Evolutionary conservation across 1,139 yeast genomes (phyloP).

Genomic region (Blastobotrys persicus): DNA sequence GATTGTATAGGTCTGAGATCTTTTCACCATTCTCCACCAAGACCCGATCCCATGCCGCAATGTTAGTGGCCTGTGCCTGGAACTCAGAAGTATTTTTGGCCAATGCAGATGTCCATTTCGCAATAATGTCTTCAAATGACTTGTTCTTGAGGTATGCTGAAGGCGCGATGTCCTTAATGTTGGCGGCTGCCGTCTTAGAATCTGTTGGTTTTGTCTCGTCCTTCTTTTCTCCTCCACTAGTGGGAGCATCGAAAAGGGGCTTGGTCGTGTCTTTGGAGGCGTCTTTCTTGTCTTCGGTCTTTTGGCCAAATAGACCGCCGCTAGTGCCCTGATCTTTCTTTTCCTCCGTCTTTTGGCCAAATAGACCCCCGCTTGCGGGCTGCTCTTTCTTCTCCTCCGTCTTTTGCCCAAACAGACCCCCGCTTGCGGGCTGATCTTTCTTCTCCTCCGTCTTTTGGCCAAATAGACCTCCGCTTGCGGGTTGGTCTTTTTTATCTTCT

Average conservation of each 20-base stretch:
- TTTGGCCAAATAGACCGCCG: constrained; percentile 17
- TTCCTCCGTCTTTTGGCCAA: constrained; percentile 22
- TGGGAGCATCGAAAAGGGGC: constrained; percentile 20
- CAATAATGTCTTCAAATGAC: constrained; percentile 86
- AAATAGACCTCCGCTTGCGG: constrained; percentile 13
- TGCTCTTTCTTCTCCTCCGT: constrained; percentile 14
- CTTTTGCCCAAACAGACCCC: constrained; percentile 12
- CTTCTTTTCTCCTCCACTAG: too few relatives aligned
- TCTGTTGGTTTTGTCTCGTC: constrained; percentile 16
- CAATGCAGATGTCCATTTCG: constrained; percentile 89
- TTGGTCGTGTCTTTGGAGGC: too few relatives aligned
- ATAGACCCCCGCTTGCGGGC: constrained; percentile 13
- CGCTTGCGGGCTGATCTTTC: constrained; percentile 7
- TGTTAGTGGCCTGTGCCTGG: constrained; percentile 70
- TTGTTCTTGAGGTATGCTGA: constrained; percentile 84
- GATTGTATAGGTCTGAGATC: constrained; percentile 72
- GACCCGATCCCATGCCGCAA: constrained; percentile 81
- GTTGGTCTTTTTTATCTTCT: constrained; percentile 15
- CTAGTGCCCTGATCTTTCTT: constrained; percentile 18
- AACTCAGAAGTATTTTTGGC: constrained; percentile 71
- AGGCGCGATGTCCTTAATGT: constrained; percentile 36
- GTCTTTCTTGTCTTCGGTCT: constrained; percentile 26
- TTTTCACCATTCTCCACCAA: constrained; percentile 84
- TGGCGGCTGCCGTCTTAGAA: constrained; percentile 27
- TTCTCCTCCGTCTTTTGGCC: constrained; percentile 15